These are phyloP conservation scores for Rosa multiflora DNA, from an alignment of 306 rosid genomes.

Conservation along the genomic window DNA sequence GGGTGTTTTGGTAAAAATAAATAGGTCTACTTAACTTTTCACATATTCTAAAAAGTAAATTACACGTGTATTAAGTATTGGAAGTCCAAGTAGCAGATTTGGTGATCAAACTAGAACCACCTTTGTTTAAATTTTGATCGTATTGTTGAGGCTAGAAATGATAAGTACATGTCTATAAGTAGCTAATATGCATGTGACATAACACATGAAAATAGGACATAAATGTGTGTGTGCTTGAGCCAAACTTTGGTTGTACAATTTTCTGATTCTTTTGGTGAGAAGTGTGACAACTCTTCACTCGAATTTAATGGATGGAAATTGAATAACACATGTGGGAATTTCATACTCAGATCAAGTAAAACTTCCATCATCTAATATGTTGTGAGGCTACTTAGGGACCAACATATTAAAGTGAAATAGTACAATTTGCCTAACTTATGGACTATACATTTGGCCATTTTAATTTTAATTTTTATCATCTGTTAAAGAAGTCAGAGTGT, in stretches of 20 bases:
- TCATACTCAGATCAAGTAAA: not conserved
- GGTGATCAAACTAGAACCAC: no score
- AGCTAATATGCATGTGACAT: not conserved
- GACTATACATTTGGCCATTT: not conserved
- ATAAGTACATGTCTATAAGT: not conserved
- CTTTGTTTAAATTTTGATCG: no score
- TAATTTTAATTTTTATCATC: not conserved
- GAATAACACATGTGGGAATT: not conserved
- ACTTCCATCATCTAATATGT: not conserved
- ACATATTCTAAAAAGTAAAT: no score
- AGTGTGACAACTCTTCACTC: not conserved
- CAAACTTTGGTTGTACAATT: not conserved
- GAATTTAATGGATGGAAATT: not conserved
- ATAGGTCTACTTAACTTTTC: no score
- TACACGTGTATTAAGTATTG: no score
- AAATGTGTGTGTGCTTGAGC: not conserved
- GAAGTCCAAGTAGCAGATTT: no score
- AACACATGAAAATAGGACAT: not conserved
- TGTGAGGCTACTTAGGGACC: not conserved
- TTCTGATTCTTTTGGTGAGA: not conserved
- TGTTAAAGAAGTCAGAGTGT: no score
- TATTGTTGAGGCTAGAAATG: no score
- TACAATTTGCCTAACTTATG: not conserved
- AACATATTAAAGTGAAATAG: not conserved
- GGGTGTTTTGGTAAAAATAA: no score